Conservation (phyloP, 169 alveolate species). For the Eimeria tenella region DNA sequence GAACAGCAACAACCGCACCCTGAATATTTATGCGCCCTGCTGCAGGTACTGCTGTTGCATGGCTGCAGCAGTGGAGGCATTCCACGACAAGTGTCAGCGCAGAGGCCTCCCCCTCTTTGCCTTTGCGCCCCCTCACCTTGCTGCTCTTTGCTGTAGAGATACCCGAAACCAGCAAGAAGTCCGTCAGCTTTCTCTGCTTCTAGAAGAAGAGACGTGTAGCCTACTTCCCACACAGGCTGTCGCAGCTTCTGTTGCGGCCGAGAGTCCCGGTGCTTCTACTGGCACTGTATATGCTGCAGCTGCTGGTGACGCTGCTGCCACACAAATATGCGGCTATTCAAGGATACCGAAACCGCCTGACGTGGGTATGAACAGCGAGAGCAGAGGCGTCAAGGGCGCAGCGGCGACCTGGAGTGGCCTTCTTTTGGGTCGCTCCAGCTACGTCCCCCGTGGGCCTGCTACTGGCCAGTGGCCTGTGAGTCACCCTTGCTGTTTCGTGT, state of each 20-base stretch:
- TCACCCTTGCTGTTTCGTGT: slow-evolving; percentile 36
- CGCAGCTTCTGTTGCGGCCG: background rate
- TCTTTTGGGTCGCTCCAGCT: slow-evolving; percentile 24
- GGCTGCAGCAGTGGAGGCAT: slow-evolving; percentile 31
- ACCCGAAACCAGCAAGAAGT: background rate
- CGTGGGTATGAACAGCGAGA: background rate
- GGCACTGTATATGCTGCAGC: background rate
- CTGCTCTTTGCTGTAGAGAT: slow-evolving; percentile 39
- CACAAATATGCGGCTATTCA: background rate
- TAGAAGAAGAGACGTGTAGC: slow-evolving; percentile 11
- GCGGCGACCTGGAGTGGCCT: background rate
- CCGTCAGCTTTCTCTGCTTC: slow-evolving; percentile 9
- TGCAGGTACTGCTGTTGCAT: slow-evolving; percentile 36
- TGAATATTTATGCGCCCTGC: slow-evolving; percentile 11
- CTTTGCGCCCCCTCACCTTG: slow-evolving; percentile 40
- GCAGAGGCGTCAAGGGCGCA: background rate
- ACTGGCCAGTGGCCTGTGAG: slow-evolving; percentile 2
- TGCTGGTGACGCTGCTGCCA: background rate
- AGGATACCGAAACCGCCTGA: background rate
- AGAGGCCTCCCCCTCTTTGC: background rate
- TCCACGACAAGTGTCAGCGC: slow-evolving; percentile 17
- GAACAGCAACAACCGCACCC: background rate
- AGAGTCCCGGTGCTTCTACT: background rate
- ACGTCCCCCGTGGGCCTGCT: slow-evolving; percentile 11
- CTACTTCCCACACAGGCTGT: background rate